These are phyloP conservation scores for Candida morakotiae DNA, from an alignment of 805 yeast species.

Conservation along the genomic window DNA sequence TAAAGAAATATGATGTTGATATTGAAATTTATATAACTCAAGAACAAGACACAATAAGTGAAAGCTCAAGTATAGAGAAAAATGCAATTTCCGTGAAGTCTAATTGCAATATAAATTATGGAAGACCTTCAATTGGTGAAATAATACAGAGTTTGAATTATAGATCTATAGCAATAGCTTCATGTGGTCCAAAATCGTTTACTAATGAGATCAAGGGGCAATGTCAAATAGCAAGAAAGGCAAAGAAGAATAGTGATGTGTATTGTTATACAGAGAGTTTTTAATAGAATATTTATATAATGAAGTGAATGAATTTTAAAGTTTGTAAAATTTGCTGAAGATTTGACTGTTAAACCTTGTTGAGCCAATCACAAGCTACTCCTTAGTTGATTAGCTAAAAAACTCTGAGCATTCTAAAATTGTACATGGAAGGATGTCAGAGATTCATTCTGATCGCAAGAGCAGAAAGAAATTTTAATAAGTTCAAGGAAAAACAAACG, in stretches of 20 bases:
- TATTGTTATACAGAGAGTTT: slow-evolving; percentile 40
- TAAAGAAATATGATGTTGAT: slow-evolving; percentile 16
- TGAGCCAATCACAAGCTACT: no score
- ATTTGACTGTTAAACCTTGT: no score
- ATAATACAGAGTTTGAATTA: slow-evolving; percentile 1
- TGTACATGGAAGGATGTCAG: no score
- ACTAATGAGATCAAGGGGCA: slow-evolving; percentile 22
- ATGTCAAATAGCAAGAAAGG: slow-evolving; percentile 26
- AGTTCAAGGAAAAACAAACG: no score
- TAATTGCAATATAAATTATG: slow-evolving; percentile 4
- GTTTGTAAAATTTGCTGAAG: no score
- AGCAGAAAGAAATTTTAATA: no score
- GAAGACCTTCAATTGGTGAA: slow-evolving; percentile 1
- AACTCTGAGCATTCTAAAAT: no score
- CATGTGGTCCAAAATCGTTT: slow-evolving; percentile 39
- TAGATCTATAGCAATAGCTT: slow-evolving; percentile 32
- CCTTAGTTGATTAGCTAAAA: no score
- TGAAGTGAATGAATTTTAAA: no score
- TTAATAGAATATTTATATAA: no score
- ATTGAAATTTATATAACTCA: slow-evolving; percentile 29
- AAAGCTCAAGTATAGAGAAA: slow-evolving; percentile 3
- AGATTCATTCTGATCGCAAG: no score
- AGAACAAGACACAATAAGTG: slow-evolving; percentile 3
- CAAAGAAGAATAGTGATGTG: slow-evolving; percentile 32
- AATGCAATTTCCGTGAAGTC: slow-evolving; percentile 1